Conservation (phyloP, 805 yeast species). For the Kodamaea hsintzibuensis region DNA sequence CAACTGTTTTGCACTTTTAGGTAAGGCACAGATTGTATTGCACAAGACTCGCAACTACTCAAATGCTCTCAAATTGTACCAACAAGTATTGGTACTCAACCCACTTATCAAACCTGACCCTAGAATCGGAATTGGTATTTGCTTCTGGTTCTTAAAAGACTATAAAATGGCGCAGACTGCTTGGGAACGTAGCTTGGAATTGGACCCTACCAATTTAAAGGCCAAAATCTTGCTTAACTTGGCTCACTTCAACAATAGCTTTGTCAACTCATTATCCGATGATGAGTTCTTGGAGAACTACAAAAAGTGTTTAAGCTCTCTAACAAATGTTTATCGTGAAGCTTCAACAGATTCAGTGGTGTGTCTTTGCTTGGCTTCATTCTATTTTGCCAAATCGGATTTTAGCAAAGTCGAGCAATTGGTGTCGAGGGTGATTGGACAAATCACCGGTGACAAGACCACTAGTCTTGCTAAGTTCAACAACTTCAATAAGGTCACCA, state of each 20-base stretch:
- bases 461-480: conserved; percentile 14
- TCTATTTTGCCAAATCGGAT: conserved; percentile 68
- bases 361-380: conserved; percentile 66
- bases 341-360: conserved; percentile 49
- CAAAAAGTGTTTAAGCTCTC: conserved; percentile 49
- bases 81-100: conserved; percentile 72
- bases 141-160: conserved; percentile 88
- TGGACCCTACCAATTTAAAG: conserved; percentile 59
- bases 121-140: conserved; percentile 89
- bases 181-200: conserved; percentile 77
- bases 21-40: conserved; percentile 80
- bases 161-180: conserved; percentile 72
- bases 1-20: conserved; percentile 75
- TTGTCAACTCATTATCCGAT: conserved; percentile 55
- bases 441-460: conserved; percentile 5
- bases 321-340: conserved; percentile 16
- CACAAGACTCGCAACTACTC: conserved; percentile 66
- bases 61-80: conserved; percentile 78
- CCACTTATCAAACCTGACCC: conserved; percentile 89
- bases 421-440: conserved; percentile 44
- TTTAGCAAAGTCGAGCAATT: conserved; percentile 57
- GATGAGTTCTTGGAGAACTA: conserved; percentile 64
- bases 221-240: conserved; percentile 68
- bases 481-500: conserved; percentile 22
- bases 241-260: conserved; percentile 64